Evolutionary conservation across 208 protist species (phyloP), one percentile per base, ranked within the genome.

Genomic region (Crithidia fasciculata): DNA sequence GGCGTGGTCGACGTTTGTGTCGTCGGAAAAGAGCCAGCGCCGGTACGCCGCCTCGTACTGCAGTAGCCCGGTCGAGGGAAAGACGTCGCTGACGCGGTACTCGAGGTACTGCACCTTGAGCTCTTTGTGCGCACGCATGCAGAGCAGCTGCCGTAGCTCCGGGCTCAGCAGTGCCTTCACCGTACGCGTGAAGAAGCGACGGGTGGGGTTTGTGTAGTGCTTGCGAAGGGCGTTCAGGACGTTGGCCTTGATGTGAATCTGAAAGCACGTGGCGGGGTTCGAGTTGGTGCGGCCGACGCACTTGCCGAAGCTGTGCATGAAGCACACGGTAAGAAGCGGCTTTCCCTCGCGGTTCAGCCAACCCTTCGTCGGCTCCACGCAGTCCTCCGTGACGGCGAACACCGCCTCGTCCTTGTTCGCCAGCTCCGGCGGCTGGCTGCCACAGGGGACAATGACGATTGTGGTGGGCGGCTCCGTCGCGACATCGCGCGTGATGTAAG

Each of bases 221-320:
- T 76, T 68, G 16, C 81, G 81, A 9, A 86, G 78, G 8, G 84
- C 75, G 45, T 84, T 79, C 9, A 89, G 76, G 18, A 86, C 72
- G 57, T 61, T 75, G 8, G 72, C 68, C 43, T 86, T 82, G 28
- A 86, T 69, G 72, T 89, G 84, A 13, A 89, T 89, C 56, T 89
- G 81, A 53, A 86, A 86, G 69, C 84, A 89, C 56, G 78, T 89
- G 5, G 64, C 62, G 1, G 78, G 81, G 53, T 82, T 82, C 5
- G 64, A 74, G 59, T 82, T 81, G n/a, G 74, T 75, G 53, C 81
- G 76, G 5, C 84, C 81, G 3, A 70, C 59, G 43, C 84, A 89
- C 66, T 86, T 89, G 15, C 81, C 81, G 52, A 86, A 89, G 73
- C 84, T 86, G 71, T 89, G 84, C 84, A 89, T 86, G 61, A 89